Evolutionary conservation across 495 filamentous ascomycete genomes (phyloP), one percentile per base, ranked within the genome.

Genomic region (Trypethelium eluteriae): DNA sequence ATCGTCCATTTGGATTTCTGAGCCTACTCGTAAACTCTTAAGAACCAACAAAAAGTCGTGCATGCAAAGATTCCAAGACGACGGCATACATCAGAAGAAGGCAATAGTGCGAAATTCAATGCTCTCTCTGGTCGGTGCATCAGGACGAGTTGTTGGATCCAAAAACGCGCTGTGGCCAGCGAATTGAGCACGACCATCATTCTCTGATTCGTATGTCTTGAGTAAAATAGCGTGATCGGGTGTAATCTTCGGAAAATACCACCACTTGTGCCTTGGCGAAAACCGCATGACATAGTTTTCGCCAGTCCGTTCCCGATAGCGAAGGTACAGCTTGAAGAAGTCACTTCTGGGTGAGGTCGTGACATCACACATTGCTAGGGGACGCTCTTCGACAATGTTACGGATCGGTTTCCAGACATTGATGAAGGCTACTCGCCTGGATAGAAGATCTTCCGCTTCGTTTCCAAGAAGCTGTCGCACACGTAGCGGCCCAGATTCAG

Each of bases 221-320:
- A 76, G 57, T 3, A 75, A 34, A 18, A 76, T 67, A 3, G 71
- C 73, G 53, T 74, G 64, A 38, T 75, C 71, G 0, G 73, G 65
- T 0, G 53, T 70, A 66, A 76, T 75, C 7, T 72, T 66, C 2
- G 74, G 74, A 61, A 76, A 76, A 47, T 76, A 76, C 65, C 67
- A 73, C 74, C 74, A 76, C 57, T 73, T 70, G 66, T 76, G 74
- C 16, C 57, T 12, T 10, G 65, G 35, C 6, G 38, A 53, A 41
- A 74, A 64, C 7, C 65, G 53, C 75, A 76, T 75, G 3, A 76
- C 74, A 69, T 76, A 76, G 50, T 76, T 76, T 67, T 76, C 75
- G 2, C 75, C 75, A 64, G 68, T 72, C 14, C 74, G 68, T 63
- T 76, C 75, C 0, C 72, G 64, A 53, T 75, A 75, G 3, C 72